These are phyloP conservation scores for Globisporangium lucens DNA, from an alignment of 352 stramenopile genomes.

Conservation along the genomic window DNA sequence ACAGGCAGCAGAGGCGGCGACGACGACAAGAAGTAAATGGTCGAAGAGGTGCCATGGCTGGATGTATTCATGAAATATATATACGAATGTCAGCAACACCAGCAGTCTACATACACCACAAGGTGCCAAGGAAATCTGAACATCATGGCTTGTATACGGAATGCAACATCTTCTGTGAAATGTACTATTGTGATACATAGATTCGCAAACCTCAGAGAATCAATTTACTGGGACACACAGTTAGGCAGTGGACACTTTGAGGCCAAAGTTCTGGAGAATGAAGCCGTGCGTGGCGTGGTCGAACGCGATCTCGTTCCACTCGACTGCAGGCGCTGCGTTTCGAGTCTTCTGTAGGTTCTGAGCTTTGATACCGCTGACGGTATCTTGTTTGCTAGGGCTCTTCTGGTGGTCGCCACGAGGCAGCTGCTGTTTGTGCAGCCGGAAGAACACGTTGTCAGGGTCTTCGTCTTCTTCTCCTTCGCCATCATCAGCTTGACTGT, in stretches of 20 bases:
- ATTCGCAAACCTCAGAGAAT: neutral
- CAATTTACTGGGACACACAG: neutral
- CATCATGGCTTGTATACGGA: neutral
- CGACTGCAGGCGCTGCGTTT: neutral
- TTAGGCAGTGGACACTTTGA: conserved; percentile 17
- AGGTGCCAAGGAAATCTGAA: neutral
- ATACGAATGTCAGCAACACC: neutral
- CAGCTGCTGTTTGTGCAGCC: conserved; percentile 23
- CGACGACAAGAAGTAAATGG: conserved; percentile 14
- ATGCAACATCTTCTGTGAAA: neutral
- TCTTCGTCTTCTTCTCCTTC: neutral
- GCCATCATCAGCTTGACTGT: neutral
- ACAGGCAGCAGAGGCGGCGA: conserved; percentile 21
- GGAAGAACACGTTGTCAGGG: conserved; percentile 27
- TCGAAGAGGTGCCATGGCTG: neutral
- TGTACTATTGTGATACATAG: neutral
- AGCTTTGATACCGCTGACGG: too few relatives aligned
- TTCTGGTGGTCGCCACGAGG: conserved; percentile 3
- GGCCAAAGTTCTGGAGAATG: conserved; percentile 47
- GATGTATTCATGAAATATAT: neutral
- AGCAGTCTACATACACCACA: neutral
- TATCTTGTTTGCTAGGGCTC: neutral
- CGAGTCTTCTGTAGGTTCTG: neutral
- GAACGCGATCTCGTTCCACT: conserved; percentile 42
- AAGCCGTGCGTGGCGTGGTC: conserved; percentile 30